Conservation (phyloP, 225 moss, liverwort and hornwort genomes). For the Straminergon stramineum region DNA sequence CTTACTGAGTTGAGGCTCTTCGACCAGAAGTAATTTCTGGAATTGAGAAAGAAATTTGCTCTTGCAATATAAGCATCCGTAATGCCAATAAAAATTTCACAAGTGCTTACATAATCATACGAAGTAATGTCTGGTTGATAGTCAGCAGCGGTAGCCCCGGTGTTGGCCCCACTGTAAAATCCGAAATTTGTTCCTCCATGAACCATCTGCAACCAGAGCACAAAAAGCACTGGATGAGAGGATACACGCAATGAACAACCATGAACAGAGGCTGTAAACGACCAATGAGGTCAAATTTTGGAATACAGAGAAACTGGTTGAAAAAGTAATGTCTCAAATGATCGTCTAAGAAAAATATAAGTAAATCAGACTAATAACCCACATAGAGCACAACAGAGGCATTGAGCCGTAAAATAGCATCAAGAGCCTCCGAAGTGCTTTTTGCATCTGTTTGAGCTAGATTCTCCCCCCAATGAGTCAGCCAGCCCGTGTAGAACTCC, state of each 20-base stretch:
- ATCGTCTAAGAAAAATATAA: neutral
- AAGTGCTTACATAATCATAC: constrained; percentile 63
- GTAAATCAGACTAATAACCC: constrained; percentile 2
- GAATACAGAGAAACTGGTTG: neutral
- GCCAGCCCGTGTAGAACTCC: constrained; percentile 89
- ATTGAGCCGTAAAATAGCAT: constrained; percentile 48
- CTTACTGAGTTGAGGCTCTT: neutral
- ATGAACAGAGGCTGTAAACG: neutral
- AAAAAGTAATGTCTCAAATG: neutral
- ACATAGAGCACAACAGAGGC: constrained; percentile 85
- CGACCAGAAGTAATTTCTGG: neutral
- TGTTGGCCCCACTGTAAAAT: constrained; percentile 72
- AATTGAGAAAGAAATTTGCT: neutral
- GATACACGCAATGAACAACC: neutral
- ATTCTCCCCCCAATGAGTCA: constrained; percentile 80
- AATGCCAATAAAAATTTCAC: neutral
- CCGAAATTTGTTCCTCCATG: constrained; percentile 86
- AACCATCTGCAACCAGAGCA: constrained; percentile 47
- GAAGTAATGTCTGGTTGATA: constrained; percentile 75
- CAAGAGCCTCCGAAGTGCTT: constrained; percentile 49
- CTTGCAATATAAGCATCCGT: neutral
- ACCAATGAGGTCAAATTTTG: neutral
- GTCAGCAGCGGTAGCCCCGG: constrained; percentile 35
- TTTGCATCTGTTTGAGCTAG: constrained; percentile 49
- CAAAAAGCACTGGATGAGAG: neutral